These are phyloP conservation scores for Pueraria montana DNA, from an alignment of 306 rosid genomes.

Conservation along the genomic window DNA sequence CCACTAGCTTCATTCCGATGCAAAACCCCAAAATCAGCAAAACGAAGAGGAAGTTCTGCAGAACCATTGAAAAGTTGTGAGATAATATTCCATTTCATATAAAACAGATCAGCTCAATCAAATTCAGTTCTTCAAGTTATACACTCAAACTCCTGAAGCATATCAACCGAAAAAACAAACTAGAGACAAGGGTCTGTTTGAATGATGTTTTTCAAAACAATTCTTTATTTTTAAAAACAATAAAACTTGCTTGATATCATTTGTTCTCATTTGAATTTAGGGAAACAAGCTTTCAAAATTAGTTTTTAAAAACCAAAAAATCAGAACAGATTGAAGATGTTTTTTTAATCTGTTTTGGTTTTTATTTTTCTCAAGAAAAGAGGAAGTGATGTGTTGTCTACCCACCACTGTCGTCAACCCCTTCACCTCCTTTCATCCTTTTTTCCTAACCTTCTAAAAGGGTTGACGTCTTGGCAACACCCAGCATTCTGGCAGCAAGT, in stretches of 20 bases:
- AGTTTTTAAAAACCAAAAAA: not conserved
- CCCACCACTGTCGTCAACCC: not conserved
- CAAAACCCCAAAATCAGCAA: slow-evolving; percentile 98
- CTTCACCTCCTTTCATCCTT: not conserved
- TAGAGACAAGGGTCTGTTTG: not conserved
- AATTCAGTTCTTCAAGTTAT: slow-evolving; percentile 5
- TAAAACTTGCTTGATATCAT: not conserved
- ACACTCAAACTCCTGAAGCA: slow-evolving; percentile 27
- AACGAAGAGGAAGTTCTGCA: slow-evolving; percentile 95
- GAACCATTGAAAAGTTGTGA: slow-evolving; percentile 27
- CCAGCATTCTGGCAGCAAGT: not conserved
- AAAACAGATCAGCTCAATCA: not conserved
- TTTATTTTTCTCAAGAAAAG: not conserved
- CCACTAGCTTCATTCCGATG: slow-evolving; percentile 99
- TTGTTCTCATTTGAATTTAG: not conserved
- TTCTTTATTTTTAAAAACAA: not conserved
- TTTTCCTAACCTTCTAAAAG: not conserved
- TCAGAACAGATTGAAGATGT: not conserved
- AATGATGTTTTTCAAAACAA: not conserved
- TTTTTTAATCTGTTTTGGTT: not conserved
- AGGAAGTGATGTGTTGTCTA: not conserved
- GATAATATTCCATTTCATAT: slow-evolving; percentile 9
- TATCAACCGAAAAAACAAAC: not conserved
- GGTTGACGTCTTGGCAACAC: not conserved
- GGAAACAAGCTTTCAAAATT: not conserved